phyloP scores from a whole-genome alignment of 2,329 filamentous ascomycete genomes.

The Podosphaera fusca region DNA sequence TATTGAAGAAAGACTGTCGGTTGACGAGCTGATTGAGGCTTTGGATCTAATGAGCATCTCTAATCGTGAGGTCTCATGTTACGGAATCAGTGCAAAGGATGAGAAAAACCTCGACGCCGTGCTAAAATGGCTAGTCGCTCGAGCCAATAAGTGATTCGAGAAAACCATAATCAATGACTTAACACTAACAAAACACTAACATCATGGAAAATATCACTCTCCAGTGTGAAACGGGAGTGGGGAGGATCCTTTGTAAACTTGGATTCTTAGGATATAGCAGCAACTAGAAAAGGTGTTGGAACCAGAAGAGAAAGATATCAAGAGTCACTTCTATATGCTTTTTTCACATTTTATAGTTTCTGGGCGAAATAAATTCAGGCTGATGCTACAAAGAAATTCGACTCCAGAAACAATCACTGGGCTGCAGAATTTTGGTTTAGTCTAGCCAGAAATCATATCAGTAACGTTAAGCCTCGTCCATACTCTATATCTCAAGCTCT shows the following conservation, averaged over 20 bases:
- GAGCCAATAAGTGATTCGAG: constrained; percentile 29
- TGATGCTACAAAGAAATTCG: too few species aligned
- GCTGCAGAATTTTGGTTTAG: neutral
- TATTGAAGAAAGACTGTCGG: constrained; percentile 67
- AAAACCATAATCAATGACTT: neutral
- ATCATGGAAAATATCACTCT: neutral
- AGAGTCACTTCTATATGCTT: too few species aligned
- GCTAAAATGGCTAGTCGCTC: constrained; percentile 85
- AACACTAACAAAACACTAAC: neutral
- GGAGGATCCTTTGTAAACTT: neutral
- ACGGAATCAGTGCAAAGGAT: constrained; percentile 95
- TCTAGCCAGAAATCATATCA: too few species aligned
- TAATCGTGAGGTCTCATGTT: constrained; percentile 89
- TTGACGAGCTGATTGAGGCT: constrained; percentile 86
- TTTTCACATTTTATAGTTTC: too few species aligned
- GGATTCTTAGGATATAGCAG: neutral
- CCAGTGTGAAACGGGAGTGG: neutral
- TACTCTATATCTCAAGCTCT: too few species aligned
- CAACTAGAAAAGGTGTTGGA: too few species aligned
- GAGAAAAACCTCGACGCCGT: constrained; percentile 97
- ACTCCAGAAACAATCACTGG: too few species aligned
- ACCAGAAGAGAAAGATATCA: too few species aligned
- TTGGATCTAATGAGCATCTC: constrained; percentile 76
- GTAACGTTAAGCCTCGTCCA: too few species aligned
- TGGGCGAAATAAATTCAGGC: too few species aligned